Evolutionary conservation across 306 rosid genomes (phyloP).

Genomic region (Citrullus colocynthis): DNA sequence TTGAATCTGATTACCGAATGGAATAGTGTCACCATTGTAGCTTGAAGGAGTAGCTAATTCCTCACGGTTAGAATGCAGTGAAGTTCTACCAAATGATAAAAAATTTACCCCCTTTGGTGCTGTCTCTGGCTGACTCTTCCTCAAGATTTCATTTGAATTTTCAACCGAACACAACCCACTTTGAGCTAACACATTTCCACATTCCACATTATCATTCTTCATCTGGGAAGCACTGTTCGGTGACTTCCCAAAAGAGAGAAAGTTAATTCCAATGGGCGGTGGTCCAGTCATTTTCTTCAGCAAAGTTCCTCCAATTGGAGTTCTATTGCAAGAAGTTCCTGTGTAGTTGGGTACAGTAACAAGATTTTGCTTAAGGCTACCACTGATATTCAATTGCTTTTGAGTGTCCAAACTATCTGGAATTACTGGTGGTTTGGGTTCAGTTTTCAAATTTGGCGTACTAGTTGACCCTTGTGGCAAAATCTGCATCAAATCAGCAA

Average conservation of each 20-base stretch:
- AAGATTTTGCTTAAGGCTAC: constrained; percentile 17
- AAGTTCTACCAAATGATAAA: constrained; percentile 51
- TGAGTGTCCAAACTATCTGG: constrained; percentile 19
- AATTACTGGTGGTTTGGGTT: constrained; percentile 19
- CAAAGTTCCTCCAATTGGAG: constrained; percentile 16
- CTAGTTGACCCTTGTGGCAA: constrained; percentile 23
- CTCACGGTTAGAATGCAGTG: constrained; percentile 18
- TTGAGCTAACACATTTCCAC: constrained; percentile 10
- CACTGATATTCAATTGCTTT: constrained; percentile 17
- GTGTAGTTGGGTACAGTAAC: constrained; percentile 10
- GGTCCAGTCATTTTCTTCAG: constrained; percentile 16
- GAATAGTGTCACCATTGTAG: constrained; percentile 9
- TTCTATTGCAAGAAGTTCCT: constrained; percentile 16
- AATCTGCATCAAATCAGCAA: constrained; percentile 25
- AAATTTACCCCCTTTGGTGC: constrained; percentile 58
- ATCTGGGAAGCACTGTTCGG: constrained; percentile 20
- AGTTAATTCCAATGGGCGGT: constrained; percentile 41
- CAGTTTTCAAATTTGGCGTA: constrained; percentile 25
- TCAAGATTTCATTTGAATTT: constrained; percentile 14
- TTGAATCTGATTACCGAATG: constrained; percentile 15
- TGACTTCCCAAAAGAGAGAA: constrained; percentile 30
- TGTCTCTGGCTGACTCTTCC: constrained; percentile 17
- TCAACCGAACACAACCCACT: constrained; percentile 14
- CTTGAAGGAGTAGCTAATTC: constrained; percentile 13
- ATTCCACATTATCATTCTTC: constrained; percentile 18